Evolutionary conservation across 2,329 filamentous ascomycete species (phyloP).

Genomic region (Fonsecaea pugnacius): DNA sequence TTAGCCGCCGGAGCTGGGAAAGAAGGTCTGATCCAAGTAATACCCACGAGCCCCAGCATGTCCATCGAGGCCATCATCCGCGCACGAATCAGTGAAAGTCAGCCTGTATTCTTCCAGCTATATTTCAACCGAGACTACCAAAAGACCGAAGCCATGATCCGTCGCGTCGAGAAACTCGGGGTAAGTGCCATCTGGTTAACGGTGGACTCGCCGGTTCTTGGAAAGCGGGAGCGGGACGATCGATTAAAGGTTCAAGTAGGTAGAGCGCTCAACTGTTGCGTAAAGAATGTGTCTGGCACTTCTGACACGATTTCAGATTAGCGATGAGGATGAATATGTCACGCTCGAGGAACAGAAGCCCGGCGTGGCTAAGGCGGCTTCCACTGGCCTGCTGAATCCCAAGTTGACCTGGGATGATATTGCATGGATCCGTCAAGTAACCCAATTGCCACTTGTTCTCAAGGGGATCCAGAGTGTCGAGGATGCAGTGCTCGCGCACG

Average conservation of each 20-base stretch:
- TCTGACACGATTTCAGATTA: neutral
- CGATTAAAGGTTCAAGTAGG: constrained; percentile 53
- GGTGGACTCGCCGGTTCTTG: constrained; percentile 45
- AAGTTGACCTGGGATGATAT: constrained; percentile 59
- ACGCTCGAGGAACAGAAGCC: constrained; percentile 37
- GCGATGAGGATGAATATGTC: constrained; percentile 29
- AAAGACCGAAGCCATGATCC: constrained; percentile 54
- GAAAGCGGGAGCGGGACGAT: constrained; percentile 62
- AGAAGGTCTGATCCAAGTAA: constrained; percentile 37
- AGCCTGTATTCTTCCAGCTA: constrained; percentile 47
- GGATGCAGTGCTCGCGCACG: constrained; percentile 58
- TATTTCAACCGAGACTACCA: constrained; percentile 58
- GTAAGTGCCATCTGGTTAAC: constrained; percentile 36
- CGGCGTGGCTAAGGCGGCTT: constrained; percentile 17
- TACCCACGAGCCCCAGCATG: constrained; percentile 22
- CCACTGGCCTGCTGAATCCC: constrained; percentile 56
- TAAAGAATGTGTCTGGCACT: neutral
- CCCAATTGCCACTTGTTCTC: constrained; percentile 57
- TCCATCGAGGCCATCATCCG: constrained; percentile 17
- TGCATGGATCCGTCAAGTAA: constrained; percentile 54
- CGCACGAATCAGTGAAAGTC: constrained; percentile 17
- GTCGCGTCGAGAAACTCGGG: constrained; percentile 37
- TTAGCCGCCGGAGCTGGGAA: constrained; percentile 44
- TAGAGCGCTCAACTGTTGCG: neutral
- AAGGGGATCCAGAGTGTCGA: constrained; percentile 63